Evolutionary conservation across 2,329 filamentous ascomycete genomes (phyloP), one percentile per base, ranked within the genome.

Genomic region (Pleurostoma richardsiae): DNA sequence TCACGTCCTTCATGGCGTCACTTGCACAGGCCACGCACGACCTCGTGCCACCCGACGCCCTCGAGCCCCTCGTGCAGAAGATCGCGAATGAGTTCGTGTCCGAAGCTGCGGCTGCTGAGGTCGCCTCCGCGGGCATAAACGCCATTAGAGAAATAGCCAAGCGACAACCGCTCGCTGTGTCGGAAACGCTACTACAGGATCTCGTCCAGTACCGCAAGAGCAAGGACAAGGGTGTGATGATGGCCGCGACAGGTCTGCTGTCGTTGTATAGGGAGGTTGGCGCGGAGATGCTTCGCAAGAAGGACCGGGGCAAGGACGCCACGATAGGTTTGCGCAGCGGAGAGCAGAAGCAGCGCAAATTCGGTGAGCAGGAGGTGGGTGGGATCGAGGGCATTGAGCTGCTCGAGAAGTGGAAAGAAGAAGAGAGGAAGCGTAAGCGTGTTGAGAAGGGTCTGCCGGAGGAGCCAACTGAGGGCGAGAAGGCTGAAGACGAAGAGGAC

Each of bases 71-170:
- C 4, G 75, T 99, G 3, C 85, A 90, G 64, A 97, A 96, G 71
- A 97, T 99, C 58, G 92, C 94, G 30, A 96, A 97, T 61, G 94
- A 99, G 64, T 99, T 99, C 61, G 92, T 99, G 2, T 96, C 90
- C 0, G 94, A 99, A 69, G 94, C 90, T 2, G 84, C 91, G 0
- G 91, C 94, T 1, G 80, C 88, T 4, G 91, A 97, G 66, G 92
- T 99, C 30, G 89, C 89, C 1, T 85, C 91, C 4, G 92, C 94
- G 4, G 94, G 92, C 60, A 76, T 99, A 46, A 96, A 97, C 64
- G 87, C 90, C 10, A 97, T 99, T 54, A 83, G 94, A 43, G 94
- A 99, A 61, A 88, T 99, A 29, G 96, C 92, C 65, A 86, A 85
- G 3, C 80, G 94, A 53, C 94, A 99, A 61, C 92, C 94, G 2